Conservation (phyloP, 2,329 filamentous ascomycete species). For the Juglanconis juglandina region DNA sequence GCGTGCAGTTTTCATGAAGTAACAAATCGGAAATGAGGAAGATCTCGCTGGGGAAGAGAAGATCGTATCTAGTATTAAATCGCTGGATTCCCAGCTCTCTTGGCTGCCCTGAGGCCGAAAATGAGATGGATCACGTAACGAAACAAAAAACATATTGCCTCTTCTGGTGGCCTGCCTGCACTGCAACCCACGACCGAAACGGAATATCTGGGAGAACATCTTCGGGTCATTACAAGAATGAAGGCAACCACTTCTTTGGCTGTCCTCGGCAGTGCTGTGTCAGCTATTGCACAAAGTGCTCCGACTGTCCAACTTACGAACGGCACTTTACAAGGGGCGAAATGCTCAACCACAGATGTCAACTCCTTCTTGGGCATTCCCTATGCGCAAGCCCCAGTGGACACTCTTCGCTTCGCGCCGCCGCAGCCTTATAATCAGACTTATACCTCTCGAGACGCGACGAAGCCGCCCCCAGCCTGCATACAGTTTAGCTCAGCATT, state of each 20-base stretch:
- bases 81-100: no score
- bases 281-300: neutral
- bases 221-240: neutral
- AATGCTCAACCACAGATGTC: neutral
- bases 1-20: no score
- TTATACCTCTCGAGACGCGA: neutral
- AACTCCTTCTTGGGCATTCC: constrained; percentile 11
- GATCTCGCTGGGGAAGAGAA: no score
- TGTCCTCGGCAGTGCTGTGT: neutral
- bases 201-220: no score
- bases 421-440: constrained; percentile 8
- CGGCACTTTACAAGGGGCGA: constrained; percentile 3
- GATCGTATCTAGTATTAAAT: no score
- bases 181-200: no score
- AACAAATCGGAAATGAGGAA: no score
- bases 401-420: constrained; percentile 7
- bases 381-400: constrained; percentile 9
- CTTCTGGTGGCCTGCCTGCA: no score
- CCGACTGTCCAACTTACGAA: constrained; percentile 1
- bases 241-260: neutral
- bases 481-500: constrained; percentile 4
- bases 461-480: constrained; percentile 4
- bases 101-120: no score
- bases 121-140: no score
- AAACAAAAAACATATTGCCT: no score